Conservation (phyloP, 2,329 filamentous ascomycete species). For the Stagonosporopsis cucurbitacearum region DNA sequence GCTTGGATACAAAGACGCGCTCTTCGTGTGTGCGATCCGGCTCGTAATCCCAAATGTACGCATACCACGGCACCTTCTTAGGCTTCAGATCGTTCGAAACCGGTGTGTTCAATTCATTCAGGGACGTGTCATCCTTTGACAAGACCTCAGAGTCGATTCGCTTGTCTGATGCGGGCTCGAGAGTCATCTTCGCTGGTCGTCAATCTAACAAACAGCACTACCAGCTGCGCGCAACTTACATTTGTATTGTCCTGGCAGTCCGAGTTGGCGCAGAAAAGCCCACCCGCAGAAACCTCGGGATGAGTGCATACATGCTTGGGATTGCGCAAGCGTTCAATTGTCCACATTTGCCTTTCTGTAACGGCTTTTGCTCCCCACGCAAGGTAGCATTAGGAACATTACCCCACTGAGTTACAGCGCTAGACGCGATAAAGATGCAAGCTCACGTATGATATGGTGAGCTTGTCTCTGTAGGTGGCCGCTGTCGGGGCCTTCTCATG, state of each 20-base stretch:
- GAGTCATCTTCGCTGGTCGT: conserved; percentile 7
- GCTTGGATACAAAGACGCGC: conserved; percentile 30
- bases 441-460: background rate
- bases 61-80: conserved; percentile 31
- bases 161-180: conserved; percentile 4
- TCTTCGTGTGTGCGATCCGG: conserved; percentile 31
- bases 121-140: conserved; percentile 3
- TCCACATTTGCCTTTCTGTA: background rate
- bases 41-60: conserved; percentile 39
- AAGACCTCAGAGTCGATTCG: background rate
- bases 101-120: background rate
- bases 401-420: conserved; percentile 2
- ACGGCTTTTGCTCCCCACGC: background rate
- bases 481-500: background rate
- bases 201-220: background rate
- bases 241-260: conserved; percentile 2
- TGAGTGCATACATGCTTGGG: conserved; percentile 18
- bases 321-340: conserved; percentile 20
- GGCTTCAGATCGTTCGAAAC: background rate
- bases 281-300: conserved; percentile 8
- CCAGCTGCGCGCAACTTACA: conserved; percentile 6
- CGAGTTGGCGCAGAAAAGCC: background rate
- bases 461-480: conserved; percentile 4
- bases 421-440: conserved; percentile 6
- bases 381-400: background rate